phyloP scores from a whole-genome alignment of 129 eudicot species.

The Dittrichia graveolens region DNA sequence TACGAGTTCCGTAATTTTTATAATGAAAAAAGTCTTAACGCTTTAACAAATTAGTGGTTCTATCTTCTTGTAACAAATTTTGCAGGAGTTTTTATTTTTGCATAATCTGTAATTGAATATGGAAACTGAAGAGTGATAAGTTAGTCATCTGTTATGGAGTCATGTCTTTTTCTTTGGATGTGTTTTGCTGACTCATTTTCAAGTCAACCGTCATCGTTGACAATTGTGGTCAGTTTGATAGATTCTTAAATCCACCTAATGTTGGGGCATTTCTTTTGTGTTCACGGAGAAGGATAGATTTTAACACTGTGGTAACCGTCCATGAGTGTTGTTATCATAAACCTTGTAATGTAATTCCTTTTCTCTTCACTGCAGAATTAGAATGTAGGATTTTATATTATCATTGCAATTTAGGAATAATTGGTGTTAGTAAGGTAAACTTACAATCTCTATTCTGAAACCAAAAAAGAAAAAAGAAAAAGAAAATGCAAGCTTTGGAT shows the following conservation, averaged over 20 bases:
- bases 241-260: neutral
- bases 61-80: no score
- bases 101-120: constrained; percentile 3
- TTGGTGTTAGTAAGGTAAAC: neutral
- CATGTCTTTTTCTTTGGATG: constrained; percentile 1
- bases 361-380: neutral
- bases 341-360: neutral
- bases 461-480: neutral
- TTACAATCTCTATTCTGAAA: neutral
- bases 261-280: constrained; percentile 18
- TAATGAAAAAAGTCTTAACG: neutral
- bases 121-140: neutral
- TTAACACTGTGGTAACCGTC: neutral
- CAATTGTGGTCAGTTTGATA: constrained; percentile 9
- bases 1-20: neutral
- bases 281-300: neutral
- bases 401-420: neutral
- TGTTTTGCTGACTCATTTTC: neutral
- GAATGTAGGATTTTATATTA: neutral
- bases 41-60: no score
- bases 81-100: neutral
- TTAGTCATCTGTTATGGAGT: constrained; percentile 3
- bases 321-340: constrained; percentile 5
- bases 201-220: constrained; percentile 11
- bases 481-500: neutral